These are phyloP conservation scores for Athelia psychrophila DNA, from an alignment of 1,284 basidiomycete species.

Conservation along the genomic window DNA sequence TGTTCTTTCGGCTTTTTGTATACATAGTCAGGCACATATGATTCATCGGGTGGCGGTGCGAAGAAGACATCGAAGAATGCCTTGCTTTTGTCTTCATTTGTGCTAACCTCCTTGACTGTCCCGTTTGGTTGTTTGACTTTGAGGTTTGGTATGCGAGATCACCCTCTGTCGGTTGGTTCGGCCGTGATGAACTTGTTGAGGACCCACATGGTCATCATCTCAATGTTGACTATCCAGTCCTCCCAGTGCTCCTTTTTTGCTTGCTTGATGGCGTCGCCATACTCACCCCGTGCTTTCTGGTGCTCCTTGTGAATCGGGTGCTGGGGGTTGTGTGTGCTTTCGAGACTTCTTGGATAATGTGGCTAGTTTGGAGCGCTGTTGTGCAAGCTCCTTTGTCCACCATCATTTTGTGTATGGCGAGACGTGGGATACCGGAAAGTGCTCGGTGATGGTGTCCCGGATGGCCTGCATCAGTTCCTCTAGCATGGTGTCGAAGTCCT, in stretches of 20 bases:
- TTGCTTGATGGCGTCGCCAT: not conserved
- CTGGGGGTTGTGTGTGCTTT: not conserved
- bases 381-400: conserved; percentile 9
- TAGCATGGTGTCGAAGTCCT: not conserved
- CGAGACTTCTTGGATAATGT: not conserved
- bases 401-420: conserved; percentile 5
- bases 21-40: not conserved
- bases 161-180: not conserved
- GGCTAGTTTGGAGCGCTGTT: conserved; percentile 4
- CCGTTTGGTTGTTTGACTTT: not conserved
- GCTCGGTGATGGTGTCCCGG: not conserved
- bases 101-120: not conserved
- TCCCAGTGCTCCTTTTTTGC: not conserved
- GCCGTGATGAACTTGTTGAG: not conserved
- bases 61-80: not conserved
- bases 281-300: not conserved
- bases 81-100: not conserved
- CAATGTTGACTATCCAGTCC: not conserved
- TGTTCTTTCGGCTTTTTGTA: not conserved
- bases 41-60: not conserved
- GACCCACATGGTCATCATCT: not conserved
- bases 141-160: not conserved
- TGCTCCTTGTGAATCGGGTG: not conserved
- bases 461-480: not conserved
- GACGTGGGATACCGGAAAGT: conserved; percentile 6